phyloP scores from a whole-genome alignment of 2,329 filamentous ascomycete genomes.

The Leptosphaerulina australis region DNA sequence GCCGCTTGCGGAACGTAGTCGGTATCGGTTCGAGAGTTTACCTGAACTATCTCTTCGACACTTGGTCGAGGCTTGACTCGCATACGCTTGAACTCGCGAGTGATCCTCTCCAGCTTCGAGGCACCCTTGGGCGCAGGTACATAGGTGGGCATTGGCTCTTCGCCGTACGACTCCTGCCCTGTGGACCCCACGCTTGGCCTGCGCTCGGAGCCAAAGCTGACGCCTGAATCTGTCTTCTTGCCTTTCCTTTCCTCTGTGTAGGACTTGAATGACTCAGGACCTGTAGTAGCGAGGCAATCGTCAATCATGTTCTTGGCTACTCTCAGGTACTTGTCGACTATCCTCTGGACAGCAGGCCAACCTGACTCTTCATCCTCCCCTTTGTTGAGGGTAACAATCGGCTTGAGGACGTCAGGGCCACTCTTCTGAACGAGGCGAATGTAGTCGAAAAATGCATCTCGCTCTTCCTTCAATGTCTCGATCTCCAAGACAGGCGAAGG shows the following conservation, averaged over 20 bases:
- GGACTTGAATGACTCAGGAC: slow-evolving; percentile 43
- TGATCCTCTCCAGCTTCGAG: slow-evolving; percentile 65
- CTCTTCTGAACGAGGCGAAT: slow-evolving; percentile 64
- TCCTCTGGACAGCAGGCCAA: slow-evolving; percentile 58
- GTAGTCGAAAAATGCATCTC: slow-evolving; percentile 67
- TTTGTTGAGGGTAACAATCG: slow-evolving; percentile 61
- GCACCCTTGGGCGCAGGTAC: slow-evolving; percentile 37
- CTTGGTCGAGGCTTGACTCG: slow-evolving; percentile 59
- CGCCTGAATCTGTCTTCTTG: slow-evolving; percentile 68
- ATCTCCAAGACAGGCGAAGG: slow-evolving; percentile 61
- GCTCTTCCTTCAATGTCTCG: slow-evolving; percentile 60
- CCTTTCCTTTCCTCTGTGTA: slow-evolving; percentile 50
- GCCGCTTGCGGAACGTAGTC: slow-evolving; percentile 22
- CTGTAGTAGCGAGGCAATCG: slow-evolving; percentile 59
- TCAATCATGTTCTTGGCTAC: slow-evolving; percentile 66
- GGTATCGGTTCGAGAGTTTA: slow-evolving; percentile 32
- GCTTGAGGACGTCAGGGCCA: slow-evolving; percentile 60
- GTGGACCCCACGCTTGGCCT: slow-evolving; percentile 39
- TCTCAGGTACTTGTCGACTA: slow-evolving; percentile 64
- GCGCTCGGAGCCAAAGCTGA: slow-evolving; percentile 60
- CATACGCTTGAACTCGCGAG: slow-evolving; percentile 64
- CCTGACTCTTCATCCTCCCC: slow-evolving; percentile 59
- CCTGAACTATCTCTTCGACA: slow-evolving; percentile 55
- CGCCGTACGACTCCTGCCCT: slow-evolving; percentile 33
- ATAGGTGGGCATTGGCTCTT: slow-evolving; percentile 26